phyloP scores from a whole-genome alignment of 805 yeast species.

The Pichia nanzhaoensis region DNA sequence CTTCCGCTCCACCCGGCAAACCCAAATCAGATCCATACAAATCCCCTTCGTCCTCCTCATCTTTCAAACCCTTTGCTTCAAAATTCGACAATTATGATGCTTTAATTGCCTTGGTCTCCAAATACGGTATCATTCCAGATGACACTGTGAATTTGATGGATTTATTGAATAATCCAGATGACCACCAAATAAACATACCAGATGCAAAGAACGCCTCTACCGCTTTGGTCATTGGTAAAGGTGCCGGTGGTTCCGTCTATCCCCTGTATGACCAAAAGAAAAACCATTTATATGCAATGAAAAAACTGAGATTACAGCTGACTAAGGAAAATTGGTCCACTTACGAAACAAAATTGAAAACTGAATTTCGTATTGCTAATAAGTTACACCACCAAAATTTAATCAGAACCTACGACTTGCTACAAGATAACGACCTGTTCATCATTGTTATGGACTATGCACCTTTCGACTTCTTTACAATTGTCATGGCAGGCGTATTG shows the following conservation, averaged over 20 bases:
- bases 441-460: constrained; percentile 90
- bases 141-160: constrained; percentile 7
- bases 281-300: constrained; percentile 66
- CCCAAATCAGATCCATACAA: neutral
- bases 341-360: constrained; percentile 70
- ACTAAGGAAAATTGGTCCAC: constrained; percentile 58
- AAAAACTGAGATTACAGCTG: constrained; percentile 68
- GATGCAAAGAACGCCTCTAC: constrained; percentile 8
- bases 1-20: neutral
- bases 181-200: neutral
- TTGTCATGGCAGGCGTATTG: constrained; percentile 87
- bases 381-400: constrained; percentile 72
- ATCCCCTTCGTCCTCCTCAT: neutral
- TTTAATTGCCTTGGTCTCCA: constrained; percentile 9
- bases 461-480: constrained; percentile 83
- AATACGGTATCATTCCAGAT: constrained; percentile 17
- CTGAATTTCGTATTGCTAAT: constrained; percentile 79
- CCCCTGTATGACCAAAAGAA: constrained; percentile 57
- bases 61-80: neutral
- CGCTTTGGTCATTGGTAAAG: constrained; percentile 53
- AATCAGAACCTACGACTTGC: constrained; percentile 72
- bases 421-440: constrained; percentile 57
- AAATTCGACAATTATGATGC: constrained; percentile 15
- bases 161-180: constrained; percentile 3
- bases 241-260: constrained; percentile 93